A percentile compares a stretch with the other conserved stretches of the same genome.
These are phyloP conservation scores for Acer yangbiense DNA, from an alignment of 345 rosid genomes.

Conservation along the genomic window DNA sequence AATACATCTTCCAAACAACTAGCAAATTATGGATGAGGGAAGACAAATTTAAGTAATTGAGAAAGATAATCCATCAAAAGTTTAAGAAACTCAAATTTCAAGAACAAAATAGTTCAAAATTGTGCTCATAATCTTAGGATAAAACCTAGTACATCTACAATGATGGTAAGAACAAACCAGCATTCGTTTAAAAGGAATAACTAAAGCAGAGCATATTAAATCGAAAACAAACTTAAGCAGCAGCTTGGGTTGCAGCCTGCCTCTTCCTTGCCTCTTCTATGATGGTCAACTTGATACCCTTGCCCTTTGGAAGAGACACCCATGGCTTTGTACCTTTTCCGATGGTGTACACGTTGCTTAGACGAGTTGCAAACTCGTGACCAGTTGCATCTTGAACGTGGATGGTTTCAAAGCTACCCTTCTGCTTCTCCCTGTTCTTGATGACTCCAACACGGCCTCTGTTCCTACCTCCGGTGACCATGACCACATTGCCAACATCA, in stretches of 20 bases:
- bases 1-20: too few species aligned
- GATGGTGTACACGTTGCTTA: slow-evolving; percentile 73
- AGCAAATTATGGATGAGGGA: too few species aligned
- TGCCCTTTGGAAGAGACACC: slow-evolving; percentile 90
- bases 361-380: slow-evolving; percentile 87
- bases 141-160: background rate
- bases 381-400: slow-evolving; percentile 76
- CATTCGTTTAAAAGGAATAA: background rate
- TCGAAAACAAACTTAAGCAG: slow-evolving; percentile 29
- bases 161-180: background rate
- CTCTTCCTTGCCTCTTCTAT: slow-evolving; percentile 89
- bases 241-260: slow-evolving; percentile 59
- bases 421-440: slow-evolving; percentile 82
- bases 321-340: slow-evolving; percentile 88
- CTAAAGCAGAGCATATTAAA: background rate
- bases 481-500: slow-evolving; percentile 87
- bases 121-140: slow-evolving; percentile 1
- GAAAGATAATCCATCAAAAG: slow-evolving; percentile 3
- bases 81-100: background rate
- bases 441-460: slow-evolving; percentile 86
- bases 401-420: slow-evolving; percentile 86
- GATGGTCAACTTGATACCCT: slow-evolving; percentile 80
- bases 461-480: slow-evolving; percentile 93
- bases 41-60: too few species aligned
- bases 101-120: slow-evolving; percentile 12